Conservation (phyloP, 75 land plant genomes). For the Pinus taeda region DNA sequence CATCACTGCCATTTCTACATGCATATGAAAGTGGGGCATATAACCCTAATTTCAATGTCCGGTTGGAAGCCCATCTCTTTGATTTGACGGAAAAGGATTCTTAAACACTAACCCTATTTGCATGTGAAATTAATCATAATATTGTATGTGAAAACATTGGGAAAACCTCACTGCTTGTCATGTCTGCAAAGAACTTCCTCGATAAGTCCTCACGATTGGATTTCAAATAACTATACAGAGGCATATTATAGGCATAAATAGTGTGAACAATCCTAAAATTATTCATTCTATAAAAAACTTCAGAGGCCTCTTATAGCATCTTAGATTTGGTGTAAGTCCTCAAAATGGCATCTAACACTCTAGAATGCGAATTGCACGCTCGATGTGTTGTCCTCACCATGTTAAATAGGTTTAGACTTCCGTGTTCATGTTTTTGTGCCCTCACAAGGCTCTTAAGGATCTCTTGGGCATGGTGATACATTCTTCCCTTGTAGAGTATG, state of each 20-base stretch:
- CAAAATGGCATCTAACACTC: not conserved
- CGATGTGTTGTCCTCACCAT: conserved; percentile 26
- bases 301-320: conserved; percentile 29
- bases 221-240: conserved; percentile 47
- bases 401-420: conserved; percentile 17
- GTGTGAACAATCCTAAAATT: conserved; percentile 44
- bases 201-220: conserved; percentile 23
- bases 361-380: conserved; percentile 16
- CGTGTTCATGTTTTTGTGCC: not conserved
- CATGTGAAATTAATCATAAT: conserved; percentile 52
- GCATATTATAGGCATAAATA: conserved; percentile 57
- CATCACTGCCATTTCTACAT: too few relatives aligned
- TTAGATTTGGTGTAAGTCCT: too few relatives aligned
- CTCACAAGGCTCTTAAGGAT: conserved; percentile 18
- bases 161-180: conserved; percentile 34
- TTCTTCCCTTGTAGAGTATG: conserved; percentile 40
- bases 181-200: conserved; percentile 43
- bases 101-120: conserved; percentile 48
- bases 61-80: conserved; percentile 28
- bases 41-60: conserved; percentile 15
- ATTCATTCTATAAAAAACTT: conserved; percentile 45
- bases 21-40: too few relatives aligned
- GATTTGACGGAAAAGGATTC: conserved; percentile 42
- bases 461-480: conserved; percentile 29
- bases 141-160: conserved; percentile 50